Base-by-base conservation (phyloP, 371 early-diverging fungal genomes). In the Sporodiniella umbellata region DNA sequence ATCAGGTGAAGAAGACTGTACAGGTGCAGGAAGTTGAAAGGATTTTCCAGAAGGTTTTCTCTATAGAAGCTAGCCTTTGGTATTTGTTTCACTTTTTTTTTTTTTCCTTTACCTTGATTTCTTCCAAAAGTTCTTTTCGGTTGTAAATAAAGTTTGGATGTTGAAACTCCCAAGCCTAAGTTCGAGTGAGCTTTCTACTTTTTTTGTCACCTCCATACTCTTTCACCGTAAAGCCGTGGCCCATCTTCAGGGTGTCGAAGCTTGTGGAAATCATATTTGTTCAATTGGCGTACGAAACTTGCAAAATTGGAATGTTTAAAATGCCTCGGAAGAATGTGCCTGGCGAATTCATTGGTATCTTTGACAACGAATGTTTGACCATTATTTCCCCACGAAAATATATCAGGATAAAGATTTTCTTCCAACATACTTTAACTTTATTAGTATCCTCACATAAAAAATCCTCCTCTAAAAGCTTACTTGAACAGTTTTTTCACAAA, bases 281-380 rank as follows among this genome's bases (percentile, higher is more conserved):
- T 97, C 12, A 97, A 78, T 65, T 97, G 98, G 14, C 98, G 81
- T 10, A 95, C 91, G 75, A 97, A 95, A 45, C 87, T 88, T n/a
- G 90, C 84, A 63, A 94, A 88, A 57, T 96, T 95, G 58, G 86
- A 90, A 72, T 95, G 95, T 61, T 93, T 94, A 66, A 95, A 95
- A 62, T 90, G 87, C 42, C 75, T 78, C n/a, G 92, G 90, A 12
- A 96, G 74, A 39, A 94, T 83, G 22, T 67, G 65, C 54, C 79
- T 78, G 23, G 81, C 77, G 65, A 91, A 92, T 33, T 80, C 84
- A 48, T 78, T 81, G 26, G 85, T 84, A 48, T 93, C 85, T 47
- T 79, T 80, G 39, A 94, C 93, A 8, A 94, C 78, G 74, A 96
- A 95, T 0, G 88, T 84, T n/a, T 80, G 79, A 18, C 94, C 94